These are phyloP conservation scores for Rhodosporidiobolus odoratus DNA, from an alignment of 768 basidiomycete genomes.

Conservation along the genomic window DNA sequence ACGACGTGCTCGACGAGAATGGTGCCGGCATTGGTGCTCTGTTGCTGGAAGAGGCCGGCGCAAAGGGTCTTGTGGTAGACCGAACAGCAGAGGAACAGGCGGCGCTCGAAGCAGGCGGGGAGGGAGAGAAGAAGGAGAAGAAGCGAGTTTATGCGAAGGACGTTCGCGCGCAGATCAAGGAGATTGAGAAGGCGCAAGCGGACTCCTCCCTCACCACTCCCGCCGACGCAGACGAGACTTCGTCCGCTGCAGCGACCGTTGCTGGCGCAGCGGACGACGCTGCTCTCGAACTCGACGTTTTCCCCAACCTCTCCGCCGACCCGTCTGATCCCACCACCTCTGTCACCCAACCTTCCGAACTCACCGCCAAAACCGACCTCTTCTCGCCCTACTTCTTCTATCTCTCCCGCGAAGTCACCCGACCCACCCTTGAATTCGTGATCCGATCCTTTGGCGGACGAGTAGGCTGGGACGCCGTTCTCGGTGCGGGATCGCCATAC, in stretches of 20 bases:
- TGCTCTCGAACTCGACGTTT: conserved; percentile 42
- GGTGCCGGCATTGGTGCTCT: conserved; percentile 86
- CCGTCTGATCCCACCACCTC: conserved; percentile 38
- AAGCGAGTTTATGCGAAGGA: conserved; percentile 57
- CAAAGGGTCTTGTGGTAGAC: conserved; percentile 42
- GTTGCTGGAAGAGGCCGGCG: conserved; percentile 56
- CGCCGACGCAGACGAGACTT: conserved; percentile 38
- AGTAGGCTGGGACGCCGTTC: conserved; percentile 74
- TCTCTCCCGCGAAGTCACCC: conserved; percentile 85
- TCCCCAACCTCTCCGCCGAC: conserved; percentile 46
- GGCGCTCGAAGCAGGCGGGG: conserved; percentile 10
- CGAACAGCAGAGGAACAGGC: conserved; percentile 43
- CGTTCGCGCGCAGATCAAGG: conserved; percentile 50
- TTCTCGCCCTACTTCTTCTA: conserved; percentile 86
- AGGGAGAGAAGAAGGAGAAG: conserved; percentile 44
- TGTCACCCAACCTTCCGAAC: conserved; percentile 41
- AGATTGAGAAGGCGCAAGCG: conserved; percentile 33
- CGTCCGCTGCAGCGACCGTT: conserved; percentile 38
- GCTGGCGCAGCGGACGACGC: conserved; percentile 40
- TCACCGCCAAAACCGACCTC: conserved; percentile 49
- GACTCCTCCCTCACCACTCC: conserved; percentile 38
- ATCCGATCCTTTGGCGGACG: conserved; percentile 85
- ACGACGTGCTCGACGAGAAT: conserved; percentile 75
- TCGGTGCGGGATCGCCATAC: conserved; percentile 74
- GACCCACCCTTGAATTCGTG: conserved; percentile 88